phyloP scores from a whole-genome alignment of 305 asterid genomes.

The Plantago coronopus region DNA sequence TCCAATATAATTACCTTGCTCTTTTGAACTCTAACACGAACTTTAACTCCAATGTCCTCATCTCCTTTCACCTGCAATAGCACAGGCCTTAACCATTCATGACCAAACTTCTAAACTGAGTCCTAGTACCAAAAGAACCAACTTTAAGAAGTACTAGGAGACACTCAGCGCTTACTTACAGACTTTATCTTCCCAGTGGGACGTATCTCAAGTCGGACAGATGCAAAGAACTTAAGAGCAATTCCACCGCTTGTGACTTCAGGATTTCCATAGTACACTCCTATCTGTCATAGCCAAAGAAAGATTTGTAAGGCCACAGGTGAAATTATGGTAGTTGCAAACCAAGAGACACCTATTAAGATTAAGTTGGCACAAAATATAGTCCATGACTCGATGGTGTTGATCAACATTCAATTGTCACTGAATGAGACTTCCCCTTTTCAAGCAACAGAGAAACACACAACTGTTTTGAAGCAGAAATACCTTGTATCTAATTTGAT shows the following conservation, averaged over 20 bases:
- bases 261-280: constrained; percentile 96
- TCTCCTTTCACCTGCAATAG: constrained; percentile 76
- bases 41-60: constrained; percentile 90
- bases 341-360: not conserved
- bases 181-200: constrained; percentile 95
- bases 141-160: constrained; percentile 5
- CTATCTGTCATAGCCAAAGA: constrained; percentile 57
- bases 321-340: constrained; percentile 13
- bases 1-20: constrained; percentile 58
- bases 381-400: constrained; percentile 11
- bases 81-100: constrained; percentile 21
- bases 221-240: constrained; percentile 96
- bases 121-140: too few species aligned
- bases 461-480: not conserved
- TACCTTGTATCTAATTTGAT: constrained; percentile 98
- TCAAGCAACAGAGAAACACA: constrained; percentile 15
- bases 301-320: constrained; percentile 20
- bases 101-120: constrained; percentile 10
- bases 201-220: constrained; percentile 98
- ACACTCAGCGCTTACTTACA: constrained; percentile 56
- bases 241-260: constrained; percentile 99
- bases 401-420: constrained; percentile 1
- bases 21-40: constrained; percentile 98
- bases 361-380: not conserved
- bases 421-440: constrained; percentile 13